These are phyloP conservation scores for Pterocarpus santalinus DNA, from an alignment of 306 rosid species.

Conservation along the genomic window DNA sequence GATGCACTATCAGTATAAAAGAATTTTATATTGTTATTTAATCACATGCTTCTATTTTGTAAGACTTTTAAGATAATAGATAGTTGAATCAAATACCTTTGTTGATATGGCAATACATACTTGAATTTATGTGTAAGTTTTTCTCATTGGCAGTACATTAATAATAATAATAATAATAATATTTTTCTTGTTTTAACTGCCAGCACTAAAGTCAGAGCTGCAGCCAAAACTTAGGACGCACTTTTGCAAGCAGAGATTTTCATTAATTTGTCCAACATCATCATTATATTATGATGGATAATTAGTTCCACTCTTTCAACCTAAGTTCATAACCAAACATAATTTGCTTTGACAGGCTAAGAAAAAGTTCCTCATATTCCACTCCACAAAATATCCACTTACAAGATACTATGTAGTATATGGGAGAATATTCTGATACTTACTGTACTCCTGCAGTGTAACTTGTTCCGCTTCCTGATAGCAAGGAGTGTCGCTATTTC, in stretches of 20 bases:
- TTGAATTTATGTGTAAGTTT: no score
- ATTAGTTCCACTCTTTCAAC: conserved; percentile 4
- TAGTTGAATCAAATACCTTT: no score
- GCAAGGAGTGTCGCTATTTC: conserved; percentile 73
- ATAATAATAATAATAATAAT: background rate
- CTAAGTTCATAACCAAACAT: background rate
- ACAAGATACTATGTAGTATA: background rate
- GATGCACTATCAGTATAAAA: no score
- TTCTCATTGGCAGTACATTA: no score
- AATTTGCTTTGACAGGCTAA: background rate
- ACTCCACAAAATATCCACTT: conserved; percentile 10
- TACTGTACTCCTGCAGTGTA: conserved; percentile 86
- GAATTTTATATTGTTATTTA: no score
- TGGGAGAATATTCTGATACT: conserved; percentile 50
- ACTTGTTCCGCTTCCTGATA: conserved; percentile 70
- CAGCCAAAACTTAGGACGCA: conserved; percentile 21
- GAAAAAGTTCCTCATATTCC: conserved; percentile 8
- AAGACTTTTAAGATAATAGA: no score
- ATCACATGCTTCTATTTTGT: no score
- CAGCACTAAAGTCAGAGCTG: background rate
- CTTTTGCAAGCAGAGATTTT: conserved; percentile 3
- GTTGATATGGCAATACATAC: no score
- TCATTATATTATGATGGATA: background rate
- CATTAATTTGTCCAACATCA: background rate
- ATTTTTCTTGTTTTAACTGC: background rate